phyloP scores from a whole-genome alignment of 2,329 filamentous ascomycete species.

The Colletotrichum gigasporum region DNA sequence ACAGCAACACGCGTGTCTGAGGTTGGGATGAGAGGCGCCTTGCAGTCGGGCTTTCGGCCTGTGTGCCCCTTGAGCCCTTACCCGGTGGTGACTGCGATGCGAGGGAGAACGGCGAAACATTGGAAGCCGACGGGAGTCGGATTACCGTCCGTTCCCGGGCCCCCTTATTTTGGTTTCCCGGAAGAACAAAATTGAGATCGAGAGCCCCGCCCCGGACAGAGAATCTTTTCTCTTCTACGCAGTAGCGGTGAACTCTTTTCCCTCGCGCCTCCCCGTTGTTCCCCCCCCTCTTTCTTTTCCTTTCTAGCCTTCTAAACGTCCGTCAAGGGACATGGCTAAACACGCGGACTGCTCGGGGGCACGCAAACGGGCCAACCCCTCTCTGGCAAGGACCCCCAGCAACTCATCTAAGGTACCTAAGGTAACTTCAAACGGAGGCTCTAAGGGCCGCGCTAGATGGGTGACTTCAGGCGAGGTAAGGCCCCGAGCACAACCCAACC shows the following conservation, averaged over 20 bases:
- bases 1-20: neutral
- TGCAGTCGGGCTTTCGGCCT: neutral
- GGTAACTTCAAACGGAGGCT: too few species aligned
- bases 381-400: too few species aligned
- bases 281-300: neutral
- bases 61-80: neutral
- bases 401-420: too few species aligned
- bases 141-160: neutral
- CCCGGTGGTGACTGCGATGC: neutral
- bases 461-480: too few species aligned
- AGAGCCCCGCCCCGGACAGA: neutral
- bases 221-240: neutral
- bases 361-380: neutral
- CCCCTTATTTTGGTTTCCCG: neutral
- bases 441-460: too few species aligned
- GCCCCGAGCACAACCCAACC: too few species aligned
- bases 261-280: neutral
- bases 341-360: constrained; percentile 4
- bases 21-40: neutral
- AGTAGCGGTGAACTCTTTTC: neutral
- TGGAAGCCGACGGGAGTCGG: neutral
- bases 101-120: neutral
- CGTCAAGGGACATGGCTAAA: neutral
- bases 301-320: too few species aligned
- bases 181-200: neutral